Evolutionary conservation across 768 basidiomycete genomes (phyloP), one percentile per base, ranked within the genome.

Genomic region (Pholiota conissans): DNA sequence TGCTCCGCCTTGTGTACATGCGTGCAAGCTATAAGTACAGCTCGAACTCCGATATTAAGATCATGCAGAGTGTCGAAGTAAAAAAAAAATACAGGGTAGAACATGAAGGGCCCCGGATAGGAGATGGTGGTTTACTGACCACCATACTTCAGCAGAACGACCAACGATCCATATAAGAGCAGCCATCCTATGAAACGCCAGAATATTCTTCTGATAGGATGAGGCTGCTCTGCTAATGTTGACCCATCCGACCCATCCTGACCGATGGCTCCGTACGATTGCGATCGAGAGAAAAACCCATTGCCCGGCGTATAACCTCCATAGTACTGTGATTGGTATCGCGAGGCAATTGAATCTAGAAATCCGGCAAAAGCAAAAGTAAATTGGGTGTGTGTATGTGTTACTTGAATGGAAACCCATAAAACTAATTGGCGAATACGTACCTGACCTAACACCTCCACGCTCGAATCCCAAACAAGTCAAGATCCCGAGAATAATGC

Each of bases 71-170:
- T 29, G 24, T 49, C 14, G n/a, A 14, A 30, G 16, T 14, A 49
- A 16, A 22, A 49, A 16, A 30, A 22, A n/a, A n/a, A n/a, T n/a
- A n/a, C n/a, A n/a, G n/a, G n/a, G n/a, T n/a, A n/a, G n/a, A n/a
- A n/a, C n/a, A n/a, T n/a, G n/a, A n/a, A n/a, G n/a, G n/a, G n/a
- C n/a, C n/a, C n/a, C n/a, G n/a, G n/a, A n/a, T n/a, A n/a, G n/a
- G n/a, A n/a, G n/a, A n/a, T n/a, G 7, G n/a, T n/a, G n/a, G n/a
- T 30, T 49, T 24, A 51, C 22, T 42, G 29, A 35, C 48, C 49
- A 14, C 63, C 63, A 14, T 64, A 64, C 56, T 64, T 61, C 46
- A 64, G 48, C 24, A 64, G 54, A 6, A 64, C 54, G 42, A 64
- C 63, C 27, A 64, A 56, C 10, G 61, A 57, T 14, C 58, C 63